phyloP scores from a whole-genome alignment of 2,329 filamentous ascomycete species.

The Aspergillus udagawae region DNA sequence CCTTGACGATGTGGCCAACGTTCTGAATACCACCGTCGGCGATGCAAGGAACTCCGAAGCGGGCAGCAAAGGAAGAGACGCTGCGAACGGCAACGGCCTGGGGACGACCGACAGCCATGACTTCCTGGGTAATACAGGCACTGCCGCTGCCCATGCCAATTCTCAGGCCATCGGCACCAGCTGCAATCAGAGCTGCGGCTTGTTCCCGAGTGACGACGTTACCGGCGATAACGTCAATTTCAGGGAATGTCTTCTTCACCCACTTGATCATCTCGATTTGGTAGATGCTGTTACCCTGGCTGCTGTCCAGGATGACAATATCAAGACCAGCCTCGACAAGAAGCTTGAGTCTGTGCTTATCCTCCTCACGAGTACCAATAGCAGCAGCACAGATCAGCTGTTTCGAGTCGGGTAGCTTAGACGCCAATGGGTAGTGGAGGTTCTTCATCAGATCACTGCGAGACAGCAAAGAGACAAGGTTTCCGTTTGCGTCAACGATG shows the following conservation, averaged over 20 bases:
- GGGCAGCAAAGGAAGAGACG: slow-evolving; percentile 82
- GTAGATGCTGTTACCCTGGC: slow-evolving; percentile 97
- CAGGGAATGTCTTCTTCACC: slow-evolving; percentile 81
- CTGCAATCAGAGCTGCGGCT: slow-evolving; percentile 85
- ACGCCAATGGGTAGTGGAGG: slow-evolving; percentile 91
- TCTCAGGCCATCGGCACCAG: slow-evolving; percentile 90
- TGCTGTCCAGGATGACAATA: slow-evolving; percentile 91
- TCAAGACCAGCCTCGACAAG: slow-evolving; percentile 94
- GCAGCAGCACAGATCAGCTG: slow-evolving; percentile 94
- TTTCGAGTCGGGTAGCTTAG: slow-evolving; percentile 94
- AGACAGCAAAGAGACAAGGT: slow-evolving; percentile 87
- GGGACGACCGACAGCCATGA: slow-evolving; percentile 97
- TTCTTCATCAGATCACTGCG: slow-evolving; percentile 98
- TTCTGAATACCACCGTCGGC: slow-evolving; percentile 98
- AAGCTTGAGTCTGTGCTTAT: slow-evolving; percentile 79
- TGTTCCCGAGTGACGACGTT: slow-evolving; percentile 98
- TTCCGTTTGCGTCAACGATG: slow-evolving; percentile 77
- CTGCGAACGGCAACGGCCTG: slow-evolving; percentile 91
- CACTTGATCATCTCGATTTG: slow-evolving; percentile 98
- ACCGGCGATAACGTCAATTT: slow-evolving; percentile 91
- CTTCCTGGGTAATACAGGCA: slow-evolving; percentile 98
- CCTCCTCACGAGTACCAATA: slow-evolving; percentile 90
- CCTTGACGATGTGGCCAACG: slow-evolving; percentile 98
- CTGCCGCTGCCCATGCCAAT: slow-evolving; percentile 99
- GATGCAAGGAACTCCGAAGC: slow-evolving; percentile 95